A percentile compares a stretch with the other conserved stretches of the same genome.
Evolutionary conservation across 2,329 filamentous ascomycete genomes (phyloP).

Genomic region (Fusarium musae): DNA sequence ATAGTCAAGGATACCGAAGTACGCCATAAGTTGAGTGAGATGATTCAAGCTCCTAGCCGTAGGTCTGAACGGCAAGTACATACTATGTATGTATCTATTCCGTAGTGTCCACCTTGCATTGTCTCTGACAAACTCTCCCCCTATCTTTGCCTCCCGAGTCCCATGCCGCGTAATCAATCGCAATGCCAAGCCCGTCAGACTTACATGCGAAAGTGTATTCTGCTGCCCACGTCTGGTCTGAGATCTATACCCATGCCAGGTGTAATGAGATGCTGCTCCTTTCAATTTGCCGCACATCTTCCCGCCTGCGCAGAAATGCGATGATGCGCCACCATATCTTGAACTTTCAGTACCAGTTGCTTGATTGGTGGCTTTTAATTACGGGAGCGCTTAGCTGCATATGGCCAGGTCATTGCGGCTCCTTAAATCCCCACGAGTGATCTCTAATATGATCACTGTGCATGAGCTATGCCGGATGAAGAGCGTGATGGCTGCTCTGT

Average conservation of each 20-base stretch:
- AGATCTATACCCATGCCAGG: background rate
- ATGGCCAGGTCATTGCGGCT: background rate
- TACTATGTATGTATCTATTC: background rate
- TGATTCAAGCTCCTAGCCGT: background rate
- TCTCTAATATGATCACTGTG: background rate
- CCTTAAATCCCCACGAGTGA: background rate
- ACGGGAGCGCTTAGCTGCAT: background rate
- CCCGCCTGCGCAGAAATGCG: background rate
- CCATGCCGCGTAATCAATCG: background rate
- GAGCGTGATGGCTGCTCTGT: background rate
- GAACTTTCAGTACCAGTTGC: background rate
- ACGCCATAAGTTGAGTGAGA: too few species aligned
- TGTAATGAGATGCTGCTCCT: background rate
- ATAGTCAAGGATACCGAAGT: too few species aligned
- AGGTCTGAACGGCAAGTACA: too few species aligned
- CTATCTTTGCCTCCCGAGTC: background rate
- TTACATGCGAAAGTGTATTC: background rate
- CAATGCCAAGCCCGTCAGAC: background rate
- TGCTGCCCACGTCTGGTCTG: background rate
- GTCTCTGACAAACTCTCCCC: background rate
- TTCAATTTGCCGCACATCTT: background rate
- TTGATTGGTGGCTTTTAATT: background rate
- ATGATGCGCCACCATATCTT: background rate
- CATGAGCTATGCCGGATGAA: background rate
- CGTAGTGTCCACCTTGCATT: background rate